Evolutionary conservation across 2,329 filamentous ascomycete genomes (phyloP), one percentile per base, ranked within the genome.

Genomic region (Fusarium keratoplasticum): DNA sequence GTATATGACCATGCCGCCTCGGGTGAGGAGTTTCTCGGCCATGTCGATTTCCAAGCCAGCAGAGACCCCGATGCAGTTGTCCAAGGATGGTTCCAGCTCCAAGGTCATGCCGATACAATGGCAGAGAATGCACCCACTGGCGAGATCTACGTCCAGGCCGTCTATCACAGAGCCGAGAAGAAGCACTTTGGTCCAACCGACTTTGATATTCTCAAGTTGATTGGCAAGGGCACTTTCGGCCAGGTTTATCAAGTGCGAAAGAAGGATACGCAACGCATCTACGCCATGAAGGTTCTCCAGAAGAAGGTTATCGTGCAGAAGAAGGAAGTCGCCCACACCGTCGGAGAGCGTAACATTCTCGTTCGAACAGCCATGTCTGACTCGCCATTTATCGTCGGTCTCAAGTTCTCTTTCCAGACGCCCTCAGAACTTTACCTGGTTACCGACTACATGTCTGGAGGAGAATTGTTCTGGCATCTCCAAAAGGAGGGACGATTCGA

Each of bases 281-380:
- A 99, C 80, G 96, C 96, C 71, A 99, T 99, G 96, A 99, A 99
- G 84, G 96, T 99, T 2, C 87, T 99, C 35, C 98, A 96, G 60
- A 99, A 99, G 88, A 99, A 99, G 87, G 96, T 99, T 62, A 99
- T 99, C 79, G 96, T 99, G 29, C 96, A 99, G 85, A 99, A 99
- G 90, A 99, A 99, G 84, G 96, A 99, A 83, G 95, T 99, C 59
- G 95, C 96, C 18, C 96, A 99, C 82, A 99, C 96, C 0, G 92
- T 99, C 40, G 96, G 96, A 75, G 96, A 99, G 84, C 91, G 96
- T 69, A 99, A 99, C 81, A 99, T 99, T 75, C 88, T 99, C 57
- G 96, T 99, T 44, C 93, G 96, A 74, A 99, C 96, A 6, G 96
- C 96, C 31, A 98, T 94, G 84, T 92, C 96, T 1, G 95, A 98